Percentiles rank a stretch among this genome's conserved stretches.
Conservation (phyloP, 306 rosid genomes). For the Delonix regia region DNA sequence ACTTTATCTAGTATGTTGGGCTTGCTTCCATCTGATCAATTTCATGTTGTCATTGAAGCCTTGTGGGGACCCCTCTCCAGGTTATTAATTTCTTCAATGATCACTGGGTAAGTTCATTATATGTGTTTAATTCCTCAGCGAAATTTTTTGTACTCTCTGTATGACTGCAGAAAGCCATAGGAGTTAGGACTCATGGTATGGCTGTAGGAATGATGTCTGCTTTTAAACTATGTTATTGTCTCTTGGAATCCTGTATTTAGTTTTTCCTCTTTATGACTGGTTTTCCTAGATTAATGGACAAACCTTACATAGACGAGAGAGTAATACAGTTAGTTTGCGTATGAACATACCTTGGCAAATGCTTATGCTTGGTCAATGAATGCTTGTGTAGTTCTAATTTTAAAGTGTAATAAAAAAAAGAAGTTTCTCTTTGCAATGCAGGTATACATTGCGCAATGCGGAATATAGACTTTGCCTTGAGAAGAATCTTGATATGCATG, state of each 20-base stretch:
- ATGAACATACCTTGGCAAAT: slow-evolving; percentile 1
- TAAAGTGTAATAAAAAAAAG: slow-evolving; percentile 25
- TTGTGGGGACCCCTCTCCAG: slow-evolving; percentile 92
- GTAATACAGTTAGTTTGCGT: neutral
- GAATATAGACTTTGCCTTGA: slow-evolving; percentile 94
- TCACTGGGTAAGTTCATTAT: slow-evolving; percentile 75
- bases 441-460: slow-evolving; percentile 92
- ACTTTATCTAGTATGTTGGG: slow-evolving; percentile 96
- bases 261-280: neutral
- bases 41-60: slow-evolving; percentile 86
- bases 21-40: slow-evolving; percentile 88
- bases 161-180: neutral
- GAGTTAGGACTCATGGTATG: neutral
- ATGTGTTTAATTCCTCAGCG: neutral
- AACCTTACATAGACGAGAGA: slow-evolving; percentile 11
- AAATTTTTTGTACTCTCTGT: neutral
- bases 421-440: slow-evolving; percentile 41
- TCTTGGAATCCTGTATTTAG: slow-evolving; percentile 19
- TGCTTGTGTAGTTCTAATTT: slow-evolving; percentile 25
- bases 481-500: slow-evolving; percentile 64
- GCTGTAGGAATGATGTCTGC: neutral
- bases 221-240: slow-evolving; percentile 3
- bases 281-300: slow-evolving; percentile 10
- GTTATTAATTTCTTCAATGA: slow-evolving; percentile 88
- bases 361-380: neutral